A percentile compares a stretch with the other conserved stretches of the same genome.
These are phyloP conservation scores for Erodium chrysanthum DNA, from an alignment of 441 rosid genomes.

Conservation along the genomic window DNA sequence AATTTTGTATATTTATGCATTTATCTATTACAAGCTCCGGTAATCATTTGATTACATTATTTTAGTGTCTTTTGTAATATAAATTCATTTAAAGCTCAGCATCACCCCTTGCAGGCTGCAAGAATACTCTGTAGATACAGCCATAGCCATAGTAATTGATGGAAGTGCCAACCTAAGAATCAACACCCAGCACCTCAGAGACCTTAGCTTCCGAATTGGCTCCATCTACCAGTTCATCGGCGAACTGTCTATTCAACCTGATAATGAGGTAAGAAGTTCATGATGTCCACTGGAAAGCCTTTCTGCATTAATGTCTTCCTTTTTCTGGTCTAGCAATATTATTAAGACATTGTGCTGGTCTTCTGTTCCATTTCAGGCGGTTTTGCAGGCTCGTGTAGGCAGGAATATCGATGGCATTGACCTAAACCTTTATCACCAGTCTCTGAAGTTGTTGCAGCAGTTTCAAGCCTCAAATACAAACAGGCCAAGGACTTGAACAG, in stretches of 20 bases:
- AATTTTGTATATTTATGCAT: background rate
- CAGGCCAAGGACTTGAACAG: no score
- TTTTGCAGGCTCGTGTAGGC: conserved; percentile 54
- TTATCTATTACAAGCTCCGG: background rate
- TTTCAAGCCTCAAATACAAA: conserved; percentile 27
- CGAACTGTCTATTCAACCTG: conserved; percentile 23
- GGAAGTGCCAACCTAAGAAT: conserved; percentile 40
- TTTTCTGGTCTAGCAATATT: background rate
- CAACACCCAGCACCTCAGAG: conserved; percentile 58
- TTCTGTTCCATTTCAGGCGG: conserved; percentile 29
- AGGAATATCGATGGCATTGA: conserved; percentile 69
- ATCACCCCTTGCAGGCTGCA: conserved; percentile 38
- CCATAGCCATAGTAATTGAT: conserved; percentile 46
- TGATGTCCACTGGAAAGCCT: background rate
- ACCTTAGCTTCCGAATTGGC: conserved; percentile 51
- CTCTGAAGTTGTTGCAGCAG: conserved; percentile 39
- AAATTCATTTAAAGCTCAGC: conserved; percentile 1
- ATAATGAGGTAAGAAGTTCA: conserved; percentile 31
- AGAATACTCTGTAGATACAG: conserved; percentile 46
- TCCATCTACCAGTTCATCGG: conserved; percentile 79
- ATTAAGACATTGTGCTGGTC: no score
- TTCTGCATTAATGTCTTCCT: background rate
- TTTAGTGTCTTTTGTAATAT: background rate
- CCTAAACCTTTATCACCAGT: conserved; percentile 46
- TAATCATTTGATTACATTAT: background rate